Percentiles rank a stretch among this genome's conserved stretches.
phyloP scores from a whole-genome alignment of 331 rosid species.

The Malus hybrid region DNA sequence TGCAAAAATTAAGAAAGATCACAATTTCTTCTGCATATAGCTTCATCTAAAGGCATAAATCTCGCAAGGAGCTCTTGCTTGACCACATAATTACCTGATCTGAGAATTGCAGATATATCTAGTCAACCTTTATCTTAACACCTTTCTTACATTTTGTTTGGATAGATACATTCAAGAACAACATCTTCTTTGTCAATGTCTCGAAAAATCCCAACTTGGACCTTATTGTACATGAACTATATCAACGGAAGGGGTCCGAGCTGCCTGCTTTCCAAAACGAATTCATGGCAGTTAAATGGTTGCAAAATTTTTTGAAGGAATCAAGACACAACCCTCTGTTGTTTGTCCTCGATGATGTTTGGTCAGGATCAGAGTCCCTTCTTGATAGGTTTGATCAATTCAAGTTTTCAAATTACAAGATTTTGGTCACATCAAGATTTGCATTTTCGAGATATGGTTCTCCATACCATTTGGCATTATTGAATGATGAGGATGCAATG shows the following conservation, averaged over 20 bases:
- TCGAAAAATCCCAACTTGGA: too few species aligned
- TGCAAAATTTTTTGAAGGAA: conserved; percentile 29
- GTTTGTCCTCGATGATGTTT: conserved; percentile 25
- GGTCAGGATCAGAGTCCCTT: neutral
- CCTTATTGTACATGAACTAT: too few species aligned
- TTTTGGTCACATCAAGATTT: conserved; percentile 59
- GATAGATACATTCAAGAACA: conserved; percentile 18
- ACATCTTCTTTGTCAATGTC: conserved; percentile 15
- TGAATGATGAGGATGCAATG: conserved; percentile 23
- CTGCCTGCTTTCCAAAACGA: conserved; percentile 17
- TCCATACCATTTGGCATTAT: conserved; percentile 16
- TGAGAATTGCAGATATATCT: neutral
- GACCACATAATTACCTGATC: too few species aligned
- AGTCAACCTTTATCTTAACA: neutral
- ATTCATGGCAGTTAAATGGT: conserved; percentile 8
- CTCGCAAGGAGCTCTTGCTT: too few species aligned
- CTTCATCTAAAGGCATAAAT: too few species aligned
- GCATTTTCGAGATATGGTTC: conserved; percentile 28
- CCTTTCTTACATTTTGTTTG: too few species aligned
- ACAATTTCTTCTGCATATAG: too few species aligned
- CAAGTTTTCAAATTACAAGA: conserved; percentile 20
- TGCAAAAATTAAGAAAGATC: too few species aligned
- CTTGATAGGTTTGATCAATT: conserved; percentile 8
- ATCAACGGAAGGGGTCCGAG: too few species aligned
- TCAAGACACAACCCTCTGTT: conserved; percentile 21